Base-by-base conservation (phyloP, 2,329 filamentous ascomycete species). In the Penicillium glabrum region DNA sequence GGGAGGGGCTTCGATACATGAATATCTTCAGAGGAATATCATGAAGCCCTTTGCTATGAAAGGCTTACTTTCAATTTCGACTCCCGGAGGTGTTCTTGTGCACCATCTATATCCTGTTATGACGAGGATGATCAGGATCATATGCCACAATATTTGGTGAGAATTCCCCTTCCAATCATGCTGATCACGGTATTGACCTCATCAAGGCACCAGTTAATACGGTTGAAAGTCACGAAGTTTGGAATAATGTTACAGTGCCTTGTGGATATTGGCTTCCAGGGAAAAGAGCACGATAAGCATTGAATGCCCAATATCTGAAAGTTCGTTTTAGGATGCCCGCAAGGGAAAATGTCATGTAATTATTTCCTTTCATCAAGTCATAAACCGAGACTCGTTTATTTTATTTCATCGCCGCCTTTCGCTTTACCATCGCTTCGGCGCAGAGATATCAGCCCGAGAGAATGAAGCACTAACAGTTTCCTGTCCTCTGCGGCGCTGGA, bases 401-500 rank as follows among this genome's bases (percentile, higher is more conserved):
- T 44, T 21, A 48, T 51, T 52, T 9, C 29, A 7, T 14, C 5
- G 27, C 35, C 19, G n/a, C 35, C n/a, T 39, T 45, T 33, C 23
- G 2, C 7, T 24, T 66, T 56, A 79, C 74, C 77, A 77, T 64
- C 76, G 78, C 59, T 77, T 76, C 3, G 80, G 80, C 33, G 82
- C 81, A 55, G 73, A 72, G 10, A 83, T 67, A 27, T 80, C 75
- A 11, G 76, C 75, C 27, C 82, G 71, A 16, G 79, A 80, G 60
- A 83, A 83, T 0, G 77, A 79, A 9, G 77, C 81, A 59, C 74
- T 80, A 24, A 79, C 69, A 24, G 74, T 76, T 55, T 83, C 79
- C 59, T 80, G 79, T 41, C 73, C 76, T 47, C 77, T 80, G 59
- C 82, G 79, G 51, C 82, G 78, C 71, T 88, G 81, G 64, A 85